Evolutionary conservation across 495 filamentous ascomycete species (phyloP).

Genomic region (Penicillium canescens): DNA sequence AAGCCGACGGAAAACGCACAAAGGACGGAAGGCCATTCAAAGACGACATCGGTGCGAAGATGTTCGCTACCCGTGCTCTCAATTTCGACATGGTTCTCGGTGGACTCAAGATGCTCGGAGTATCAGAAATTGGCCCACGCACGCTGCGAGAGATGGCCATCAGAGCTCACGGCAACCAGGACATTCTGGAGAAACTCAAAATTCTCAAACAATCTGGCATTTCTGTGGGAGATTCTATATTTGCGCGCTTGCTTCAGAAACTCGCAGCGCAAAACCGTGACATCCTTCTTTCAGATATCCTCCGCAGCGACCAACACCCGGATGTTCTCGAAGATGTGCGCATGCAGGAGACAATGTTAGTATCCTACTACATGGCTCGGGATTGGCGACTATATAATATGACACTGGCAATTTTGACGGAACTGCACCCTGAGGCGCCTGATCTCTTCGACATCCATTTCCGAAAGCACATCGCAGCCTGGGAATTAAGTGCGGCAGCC

Average conservation of each 20-base stretch:
- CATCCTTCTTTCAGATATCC: slow-evolving; percentile 57
- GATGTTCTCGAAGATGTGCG: slow-evolving; percentile 66
- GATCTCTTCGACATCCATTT: slow-evolving; percentile 43
- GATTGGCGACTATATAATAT: slow-evolving; percentile 56
- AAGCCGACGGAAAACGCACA: slow-evolving; percentile 6
- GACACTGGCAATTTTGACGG: slow-evolving; percentile 50
- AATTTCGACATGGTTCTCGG: slow-evolving; percentile 64
- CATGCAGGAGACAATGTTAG: slow-evolving; percentile 58
- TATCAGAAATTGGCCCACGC: slow-evolving; percentile 67
- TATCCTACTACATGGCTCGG: slow-evolving; percentile 45
- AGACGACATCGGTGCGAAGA: slow-evolving; percentile 66
- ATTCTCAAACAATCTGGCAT: slow-evolving; percentile 59
- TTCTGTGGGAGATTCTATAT: slow-evolving; percentile 57
- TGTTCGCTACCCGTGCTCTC: slow-evolving; percentile 71
- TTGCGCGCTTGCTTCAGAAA: slow-evolving; percentile 56
- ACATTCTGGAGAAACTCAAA: slow-evolving; percentile 54
- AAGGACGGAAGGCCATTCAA: slow-evolving; percentile 33
- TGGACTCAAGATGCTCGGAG: slow-evolving; percentile 62
- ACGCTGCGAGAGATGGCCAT: slow-evolving; percentile 70
- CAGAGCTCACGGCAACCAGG: slow-evolving; percentile 53
- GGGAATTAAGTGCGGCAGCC: slow-evolving; percentile 33
- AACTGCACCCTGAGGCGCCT: slow-evolving; percentile 26
- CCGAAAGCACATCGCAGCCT: slow-evolving; percentile 41
- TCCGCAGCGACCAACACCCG: slow-evolving; percentile 73
- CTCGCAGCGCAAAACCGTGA: slow-evolving; percentile 56